Evolutionary conservation across 495 filamentous ascomycete genomes (phyloP).

Genomic region (Neurospora africana): DNA sequence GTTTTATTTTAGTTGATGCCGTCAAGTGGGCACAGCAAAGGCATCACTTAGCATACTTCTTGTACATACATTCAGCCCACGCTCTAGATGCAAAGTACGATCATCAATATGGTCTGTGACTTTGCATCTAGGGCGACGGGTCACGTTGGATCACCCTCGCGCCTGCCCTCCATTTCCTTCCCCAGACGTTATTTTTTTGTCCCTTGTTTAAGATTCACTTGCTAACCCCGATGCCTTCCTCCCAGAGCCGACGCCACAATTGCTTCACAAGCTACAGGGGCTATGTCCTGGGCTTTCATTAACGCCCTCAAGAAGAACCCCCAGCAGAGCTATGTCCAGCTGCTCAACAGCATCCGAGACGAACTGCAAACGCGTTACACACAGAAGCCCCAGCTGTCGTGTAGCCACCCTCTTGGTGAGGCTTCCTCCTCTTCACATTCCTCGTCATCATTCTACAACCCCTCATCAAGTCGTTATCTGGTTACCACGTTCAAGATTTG

Average conservation of each 20-base stretch:
- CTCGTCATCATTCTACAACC: background rate
- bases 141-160: slow-evolving; percentile 36
- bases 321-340: slow-evolving; percentile 92
- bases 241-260: slow-evolving; percentile 53
- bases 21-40: slow-evolving; percentile 1
- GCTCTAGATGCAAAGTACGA: slow-evolving; percentile 30
- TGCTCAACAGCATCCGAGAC: slow-evolving; percentile 91
- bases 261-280: slow-evolving; percentile 80
- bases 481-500: slow-evolving; percentile 20
- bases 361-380: slow-evolving; percentile 81
- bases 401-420: slow-evolving; percentile 87
- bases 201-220: slow-evolving; percentile 7
- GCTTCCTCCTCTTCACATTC: slow-evolving; percentile 2
- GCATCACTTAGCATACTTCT: slow-evolving; percentile 5
- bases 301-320: slow-evolving; percentile 90
- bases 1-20: background rate
- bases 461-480: slow-evolving; percentile 7
- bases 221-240: slow-evolving; percentile 5
- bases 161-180: background rate
- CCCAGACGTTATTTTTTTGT: background rate
- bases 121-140: slow-evolving; percentile 43
- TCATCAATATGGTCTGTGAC: slow-evolving; percentile 22
- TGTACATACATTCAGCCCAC: slow-evolving; percentile 14
- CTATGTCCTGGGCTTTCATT: slow-evolving; percentile 98
- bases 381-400: slow-evolving; percentile 94